Evolutionary conservation across 495 filamentous ascomycete genomes (phyloP).

Genomic region (Venustampulla echinocandica): DNA sequence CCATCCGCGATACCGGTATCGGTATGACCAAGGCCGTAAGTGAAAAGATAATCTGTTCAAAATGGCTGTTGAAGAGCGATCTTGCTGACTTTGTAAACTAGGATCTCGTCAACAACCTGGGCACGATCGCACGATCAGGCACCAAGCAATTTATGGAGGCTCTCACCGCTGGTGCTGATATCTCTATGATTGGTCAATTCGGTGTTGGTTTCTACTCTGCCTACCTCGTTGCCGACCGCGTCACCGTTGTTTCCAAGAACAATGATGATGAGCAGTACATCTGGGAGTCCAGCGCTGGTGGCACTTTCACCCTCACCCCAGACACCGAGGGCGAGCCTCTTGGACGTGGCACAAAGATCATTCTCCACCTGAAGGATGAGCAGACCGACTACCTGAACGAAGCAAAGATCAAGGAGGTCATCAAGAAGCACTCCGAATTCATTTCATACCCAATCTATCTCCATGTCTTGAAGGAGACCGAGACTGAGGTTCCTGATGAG

Average conservation of each 20-base stretch:
- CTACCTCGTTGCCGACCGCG: constrained; percentile 95
- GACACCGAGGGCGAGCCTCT: constrained; percentile 88
- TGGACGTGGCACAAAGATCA: constrained; percentile 92
- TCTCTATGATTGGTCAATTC: constrained; percentile 99
- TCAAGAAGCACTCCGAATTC: constrained; percentile 99
- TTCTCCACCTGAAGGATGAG: constrained; percentile 98
- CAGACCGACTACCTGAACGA: constrained; percentile 97
- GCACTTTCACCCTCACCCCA: constrained; percentile 87
- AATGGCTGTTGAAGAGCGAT: constrained; percentile 19
- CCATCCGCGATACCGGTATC: constrained; percentile 94
- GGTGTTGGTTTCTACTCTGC: constrained; percentile 99
- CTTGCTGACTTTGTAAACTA: constrained; percentile 28
- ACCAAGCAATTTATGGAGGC: constrained; percentile 99
- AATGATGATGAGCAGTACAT: constrained; percentile 99
- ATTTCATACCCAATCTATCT: constrained; percentile 99
- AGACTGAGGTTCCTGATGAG: constrained; percentile 97
- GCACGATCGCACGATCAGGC: constrained; percentile 96
- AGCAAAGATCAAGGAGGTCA: constrained; percentile 98
- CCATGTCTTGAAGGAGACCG: constrained; percentile 95
- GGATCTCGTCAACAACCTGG: constrained; percentile 99
- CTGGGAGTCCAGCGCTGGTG: constrained; percentile 96
- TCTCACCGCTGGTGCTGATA: constrained; percentile 93
- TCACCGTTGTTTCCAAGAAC: constrained; percentile 93
- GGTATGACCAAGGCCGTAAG: constrained; percentile 99
- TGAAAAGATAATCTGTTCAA: too few species aligned